A percentile compares a stretch with the other conserved stretches of the same genome.
phyloP scores from a whole-genome alignment of 495 filamentous ascomycete genomes.

The Lasiosphaeriaceae sp. region DNA sequence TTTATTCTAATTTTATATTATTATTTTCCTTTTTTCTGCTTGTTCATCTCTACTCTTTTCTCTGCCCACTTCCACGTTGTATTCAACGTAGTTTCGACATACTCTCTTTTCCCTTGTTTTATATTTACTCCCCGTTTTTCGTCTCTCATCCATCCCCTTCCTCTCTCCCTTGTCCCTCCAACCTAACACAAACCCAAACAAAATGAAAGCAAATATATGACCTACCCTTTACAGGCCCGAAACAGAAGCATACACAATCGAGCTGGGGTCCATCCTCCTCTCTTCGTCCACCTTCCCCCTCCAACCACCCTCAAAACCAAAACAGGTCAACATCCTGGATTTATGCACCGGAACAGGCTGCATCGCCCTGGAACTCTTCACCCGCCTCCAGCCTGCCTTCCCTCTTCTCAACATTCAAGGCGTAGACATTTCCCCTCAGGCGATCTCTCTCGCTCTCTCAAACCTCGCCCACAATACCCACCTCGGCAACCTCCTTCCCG shows the following conservation, averaged over 20 bases:
- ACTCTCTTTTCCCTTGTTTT: no score
- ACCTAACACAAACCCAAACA: no score
- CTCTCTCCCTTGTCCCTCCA: no score
- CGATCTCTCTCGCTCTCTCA: constrained; percentile 56
- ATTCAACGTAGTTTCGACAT: no score
- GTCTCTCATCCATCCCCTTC: no score
- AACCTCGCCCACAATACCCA: constrained; percentile 61
- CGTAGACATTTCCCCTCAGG: constrained; percentile 57
- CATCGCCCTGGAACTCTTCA: constrained; percentile 70
- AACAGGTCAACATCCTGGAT: constrained; percentile 63
- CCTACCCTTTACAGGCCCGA: constrained; percentile 54
- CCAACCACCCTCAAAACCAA: constrained; percentile 2
- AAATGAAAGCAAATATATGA: no score
- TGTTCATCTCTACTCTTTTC: no score
- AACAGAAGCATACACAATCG: constrained; percentile 64
- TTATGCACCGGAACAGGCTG: constrained; percentile 90
- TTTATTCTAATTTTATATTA: no score
- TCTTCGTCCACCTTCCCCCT: background rate
- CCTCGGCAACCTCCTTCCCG: background rate
- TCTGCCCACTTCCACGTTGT: no score
- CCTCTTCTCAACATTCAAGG: constrained; percentile 34
- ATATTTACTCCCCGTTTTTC: no score
- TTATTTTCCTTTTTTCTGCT: no score
- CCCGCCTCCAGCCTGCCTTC: constrained; percentile 41
- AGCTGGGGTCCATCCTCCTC: constrained; percentile 50